Conservation (phyloP, 225 moss, liverwort and hornwort species). For the Neckera pumila region DNA sequence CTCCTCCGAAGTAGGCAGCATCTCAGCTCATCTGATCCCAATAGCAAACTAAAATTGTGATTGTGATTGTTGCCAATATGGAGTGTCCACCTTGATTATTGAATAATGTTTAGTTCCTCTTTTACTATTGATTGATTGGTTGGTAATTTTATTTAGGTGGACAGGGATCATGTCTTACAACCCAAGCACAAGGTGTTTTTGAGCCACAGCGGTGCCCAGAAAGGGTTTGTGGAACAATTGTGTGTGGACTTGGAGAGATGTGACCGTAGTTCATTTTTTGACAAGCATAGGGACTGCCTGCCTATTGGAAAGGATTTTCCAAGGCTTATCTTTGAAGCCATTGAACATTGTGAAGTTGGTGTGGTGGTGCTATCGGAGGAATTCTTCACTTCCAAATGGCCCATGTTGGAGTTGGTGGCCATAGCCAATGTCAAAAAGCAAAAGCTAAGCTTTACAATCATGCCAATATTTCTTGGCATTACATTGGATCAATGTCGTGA, state of each 20-base stretch:
- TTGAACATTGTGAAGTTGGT: not conserved
- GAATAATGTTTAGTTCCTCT: not conserved
- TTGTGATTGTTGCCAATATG: not conserved
- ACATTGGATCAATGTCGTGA: not conserved
- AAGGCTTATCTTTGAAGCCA: not conserved
- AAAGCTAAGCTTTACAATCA: not conserved
- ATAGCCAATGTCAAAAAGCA: accelerated
- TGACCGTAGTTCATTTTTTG: not conserved
- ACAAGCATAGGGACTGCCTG: not conserved
- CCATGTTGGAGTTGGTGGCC: not conserved
- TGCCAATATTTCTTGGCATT: not conserved
- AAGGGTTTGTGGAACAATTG: not conserved
- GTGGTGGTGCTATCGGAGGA: not conserved
- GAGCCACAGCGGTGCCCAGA: not conserved
- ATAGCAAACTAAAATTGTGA: not conserved
- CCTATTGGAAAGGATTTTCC: not conserved
- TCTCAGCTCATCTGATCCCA: not conserved
- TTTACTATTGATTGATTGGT: not conserved
- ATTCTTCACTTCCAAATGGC: not conserved
- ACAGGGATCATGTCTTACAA: not conserved
- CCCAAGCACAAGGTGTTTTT: not conserved
- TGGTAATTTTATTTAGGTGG: not conserved
- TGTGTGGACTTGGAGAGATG: not conserved
- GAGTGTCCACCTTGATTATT: not conserved
- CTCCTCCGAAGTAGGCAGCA: too few species aligned